Base-by-base conservation (phyloP, 2,329 filamentous ascomycete species). In the Pestalotiopsis sp. region DNA sequence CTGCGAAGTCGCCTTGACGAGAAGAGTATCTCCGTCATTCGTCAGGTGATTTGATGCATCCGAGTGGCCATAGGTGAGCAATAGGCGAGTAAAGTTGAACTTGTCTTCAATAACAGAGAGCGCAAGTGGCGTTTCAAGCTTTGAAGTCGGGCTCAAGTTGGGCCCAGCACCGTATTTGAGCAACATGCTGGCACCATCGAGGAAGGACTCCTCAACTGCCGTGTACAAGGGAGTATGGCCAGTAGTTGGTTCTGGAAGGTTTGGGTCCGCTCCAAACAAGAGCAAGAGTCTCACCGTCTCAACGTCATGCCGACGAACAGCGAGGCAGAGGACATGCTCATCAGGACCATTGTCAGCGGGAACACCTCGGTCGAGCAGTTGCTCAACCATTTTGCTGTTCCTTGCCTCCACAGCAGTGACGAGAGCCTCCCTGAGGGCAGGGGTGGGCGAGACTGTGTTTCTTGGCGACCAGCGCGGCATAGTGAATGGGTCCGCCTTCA, bases 121-220 rank as follows among this genome's bases (percentile, higher is more conserved):
- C 20, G 83, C 82, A 40, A 92, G 80, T 0, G 90, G 86, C 1
- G 87, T 85, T 70, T 91, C 88, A 3, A 82, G 77, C 11, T 86
- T 83, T 0, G 83, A 77, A 0, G 87, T 85, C 1, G 83, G 80
- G 1, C 81, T 78, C 60, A 87, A 80, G 74, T 89, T 89, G 11
- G 85, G 84, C 74, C 88, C 87, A 17, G 87, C 88, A 12, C 89
- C 89, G 70, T 92, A 91, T 78, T 91, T 90, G 72, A 91, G 83
- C 4, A 92, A 83, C 65, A 87, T 80, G 38, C 86, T 85, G 0
- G 89, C 88, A 3, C 85, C 89, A 25, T 87, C 86, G 56, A 87
- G 75, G 74, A 87, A 89, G 0, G 82, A 83, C 69, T 83, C 83
- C 72, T 86, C 87, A 2, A 85, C 85, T 0, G 83, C 84, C 17